These are phyloP conservation scores for Xylaria sp. DNA, from an alignment of 2,329 filamentous ascomycete genomes.

Conservation along the genomic window DNA sequence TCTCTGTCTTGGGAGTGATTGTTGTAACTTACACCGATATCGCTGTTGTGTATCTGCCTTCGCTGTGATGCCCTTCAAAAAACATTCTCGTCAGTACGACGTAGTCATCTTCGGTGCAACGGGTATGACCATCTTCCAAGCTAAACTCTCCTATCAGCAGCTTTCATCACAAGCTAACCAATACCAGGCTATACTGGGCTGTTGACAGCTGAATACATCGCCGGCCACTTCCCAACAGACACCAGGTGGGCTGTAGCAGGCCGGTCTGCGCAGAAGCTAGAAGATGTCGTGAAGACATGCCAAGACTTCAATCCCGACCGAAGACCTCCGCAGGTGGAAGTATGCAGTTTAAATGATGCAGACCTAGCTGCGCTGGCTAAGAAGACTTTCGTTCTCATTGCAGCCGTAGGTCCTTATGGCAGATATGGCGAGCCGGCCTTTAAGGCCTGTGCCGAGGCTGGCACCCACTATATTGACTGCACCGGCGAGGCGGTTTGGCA, in stretches of 20 bases:
- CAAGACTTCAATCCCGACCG: conserved; percentile 76
- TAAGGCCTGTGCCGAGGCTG: conserved; percentile 69
- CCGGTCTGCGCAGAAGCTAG: conserved; percentile 65
- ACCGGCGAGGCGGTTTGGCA: conserved; percentile 71
- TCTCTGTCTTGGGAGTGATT: background rate
- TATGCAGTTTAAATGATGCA: conserved; percentile 59
- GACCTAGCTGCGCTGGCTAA: conserved; percentile 62
- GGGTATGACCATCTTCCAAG: conserved; percentile 52
- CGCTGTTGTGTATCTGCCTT: background rate
- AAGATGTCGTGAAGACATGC: conserved; percentile 73
- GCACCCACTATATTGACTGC: conserved; percentile 73
- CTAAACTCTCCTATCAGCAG: background rate
- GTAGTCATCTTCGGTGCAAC: conserved; percentile 68
- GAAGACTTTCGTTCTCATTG: conserved; percentile 67
- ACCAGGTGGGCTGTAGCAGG: conserved; percentile 51
- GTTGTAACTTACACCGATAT: background rate
- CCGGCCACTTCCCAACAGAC: conserved; percentile 47
- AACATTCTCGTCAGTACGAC: conserved; percentile 66
- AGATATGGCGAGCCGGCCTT: conserved; percentile 68
- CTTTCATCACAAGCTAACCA: conserved; percentile 17
- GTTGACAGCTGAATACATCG: conserved; percentile 49
- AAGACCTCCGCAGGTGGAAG: conserved; percentile 60
- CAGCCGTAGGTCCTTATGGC: conserved; percentile 69
- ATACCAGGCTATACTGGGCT: conserved; percentile 48
- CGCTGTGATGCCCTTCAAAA: conserved; percentile 58